Evolutionary conservation across 1,284 basidiomycete genomes (phyloP).

Genomic region (Entoloma clypeatum): DNA sequence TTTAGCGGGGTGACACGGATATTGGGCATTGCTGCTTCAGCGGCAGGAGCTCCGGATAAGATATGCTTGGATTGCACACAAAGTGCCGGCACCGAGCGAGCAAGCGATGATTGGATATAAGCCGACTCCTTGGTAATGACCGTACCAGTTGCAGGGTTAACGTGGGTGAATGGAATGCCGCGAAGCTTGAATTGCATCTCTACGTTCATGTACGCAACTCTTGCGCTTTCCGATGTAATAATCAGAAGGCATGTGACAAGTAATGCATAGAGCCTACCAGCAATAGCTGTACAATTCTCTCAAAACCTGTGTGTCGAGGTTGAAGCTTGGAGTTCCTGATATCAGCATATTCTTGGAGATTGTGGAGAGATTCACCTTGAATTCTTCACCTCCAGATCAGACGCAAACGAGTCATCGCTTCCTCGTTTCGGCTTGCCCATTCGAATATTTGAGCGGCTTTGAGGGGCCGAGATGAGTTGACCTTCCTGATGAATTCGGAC

Average conservation of each 20-base stretch:
- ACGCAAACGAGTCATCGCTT: slow-evolving; percentile 17
- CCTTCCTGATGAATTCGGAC: slow-evolving; percentile 50
- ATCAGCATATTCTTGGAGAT: slow-evolving; percentile 3
- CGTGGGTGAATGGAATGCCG: slow-evolving; percentile 73
- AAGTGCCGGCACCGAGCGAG: slow-evolving; percentile 73
- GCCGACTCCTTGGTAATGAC: slow-evolving; percentile 43
- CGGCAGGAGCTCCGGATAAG: slow-evolving; percentile 74
- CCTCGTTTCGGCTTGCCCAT: slow-evolving; percentile 37
- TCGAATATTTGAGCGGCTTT: slow-evolving; percentile 11
- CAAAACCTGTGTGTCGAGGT: slow-evolving; percentile 64
- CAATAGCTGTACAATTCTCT: slow-evolving; percentile 78
- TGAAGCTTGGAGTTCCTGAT: slow-evolving; percentile 44
- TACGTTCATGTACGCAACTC: slow-evolving; percentile 86
- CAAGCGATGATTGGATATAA: slow-evolving; percentile 63
- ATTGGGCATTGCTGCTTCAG: slow-evolving; percentile 88
- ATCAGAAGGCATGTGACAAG: slow-evolving; percentile 1
- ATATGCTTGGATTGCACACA: slow-evolving; percentile 81
- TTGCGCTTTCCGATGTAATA: slow-evolving; percentile 76
- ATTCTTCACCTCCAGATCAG: slow-evolving; percentile 10
- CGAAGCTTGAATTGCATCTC: slow-evolving; percentile 84
- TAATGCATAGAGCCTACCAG: slow-evolving; percentile 45
- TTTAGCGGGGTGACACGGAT: slow-evolving; percentile 84
- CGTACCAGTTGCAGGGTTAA: slow-evolving; percentile 54
- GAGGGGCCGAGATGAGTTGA: slow-evolving; percentile 22
- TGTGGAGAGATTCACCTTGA: slow-evolving; percentile 19